phyloP scores from a whole-genome alignment of 1,284 basidiomycete species.

The Leucocoprinus gongylophorus region DNA sequence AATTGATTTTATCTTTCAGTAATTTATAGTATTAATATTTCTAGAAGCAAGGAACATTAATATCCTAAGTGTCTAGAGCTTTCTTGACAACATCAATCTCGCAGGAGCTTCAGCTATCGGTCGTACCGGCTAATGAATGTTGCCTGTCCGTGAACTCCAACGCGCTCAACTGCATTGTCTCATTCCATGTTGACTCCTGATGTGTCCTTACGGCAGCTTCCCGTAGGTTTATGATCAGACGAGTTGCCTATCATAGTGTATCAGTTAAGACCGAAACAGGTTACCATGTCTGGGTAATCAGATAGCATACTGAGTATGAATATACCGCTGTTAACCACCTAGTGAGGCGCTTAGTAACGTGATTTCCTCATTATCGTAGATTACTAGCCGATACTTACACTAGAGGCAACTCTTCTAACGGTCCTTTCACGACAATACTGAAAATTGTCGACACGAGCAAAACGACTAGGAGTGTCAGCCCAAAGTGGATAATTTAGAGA shows the following conservation, averaged over 20 bases:
- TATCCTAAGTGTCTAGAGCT: no score
- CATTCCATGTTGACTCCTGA: not conserved
- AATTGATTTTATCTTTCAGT: no score
- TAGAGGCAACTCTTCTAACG: not conserved
- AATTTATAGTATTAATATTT: no score
- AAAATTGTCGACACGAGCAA: not conserved
- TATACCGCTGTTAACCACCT: constrained; percentile 1
- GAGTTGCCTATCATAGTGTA: not conserved
- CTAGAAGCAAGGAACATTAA: no score
- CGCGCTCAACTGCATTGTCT: not conserved
- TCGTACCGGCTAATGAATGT: not conserved
- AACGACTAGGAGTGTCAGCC: not conserved
- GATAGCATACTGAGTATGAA: not conserved
- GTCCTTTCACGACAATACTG: not conserved
- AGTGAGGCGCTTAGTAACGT: not conserved
- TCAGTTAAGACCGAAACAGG: not conserved
- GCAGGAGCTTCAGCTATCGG: not conserved
- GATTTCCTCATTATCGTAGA: not conserved
- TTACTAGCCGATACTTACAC: not conserved
- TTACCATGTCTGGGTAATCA: not conserved
- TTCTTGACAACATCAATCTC: no score
- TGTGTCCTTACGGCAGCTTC: not conserved
- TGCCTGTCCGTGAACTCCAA: not conserved
- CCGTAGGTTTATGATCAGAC: not conserved
- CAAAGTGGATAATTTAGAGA: not conserved